These are phyloP conservation scores for Xanthoparmelia taractica DNA, from an alignment of 495 filamentous ascomycete genomes.

Conservation along the genomic window DNA sequence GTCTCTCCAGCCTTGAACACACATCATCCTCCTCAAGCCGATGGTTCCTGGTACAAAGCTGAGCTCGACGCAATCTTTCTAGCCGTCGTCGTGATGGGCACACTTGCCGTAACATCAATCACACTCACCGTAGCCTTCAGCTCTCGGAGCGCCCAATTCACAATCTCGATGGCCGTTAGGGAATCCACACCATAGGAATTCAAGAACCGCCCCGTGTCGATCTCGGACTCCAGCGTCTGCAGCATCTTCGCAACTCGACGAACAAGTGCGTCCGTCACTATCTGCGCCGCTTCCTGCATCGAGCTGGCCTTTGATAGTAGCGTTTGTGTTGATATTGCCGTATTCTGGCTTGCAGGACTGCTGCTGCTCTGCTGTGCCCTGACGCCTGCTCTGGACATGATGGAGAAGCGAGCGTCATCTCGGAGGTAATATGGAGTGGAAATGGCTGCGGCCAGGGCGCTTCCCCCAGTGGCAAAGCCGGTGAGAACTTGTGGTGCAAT, in stretches of 20 bases:
- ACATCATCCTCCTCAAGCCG: slow-evolving; percentile 13
- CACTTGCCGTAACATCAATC: slow-evolving; percentile 32
- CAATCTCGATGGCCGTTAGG: slow-evolving; percentile 34
- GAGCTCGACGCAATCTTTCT: slow-evolving; percentile 14
- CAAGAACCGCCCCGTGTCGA: slow-evolving; percentile 27
- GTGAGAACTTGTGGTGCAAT: slow-evolving; percentile 19
- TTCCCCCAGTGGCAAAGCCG: slow-evolving; percentile 22
- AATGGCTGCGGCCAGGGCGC: slow-evolving; percentile 12
- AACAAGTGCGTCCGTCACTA: slow-evolving; percentile 20
- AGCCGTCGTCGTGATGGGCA: slow-evolving; percentile 12
- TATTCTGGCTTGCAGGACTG: slow-evolving; percentile 4
- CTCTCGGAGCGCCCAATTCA: slow-evolving; percentile 34
- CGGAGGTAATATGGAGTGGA: slow-evolving; percentile 21
- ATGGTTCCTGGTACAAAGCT: slow-evolving; percentile 8
- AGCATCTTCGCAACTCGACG: slow-evolving; percentile 18
- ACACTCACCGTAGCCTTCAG: slow-evolving; percentile 30
- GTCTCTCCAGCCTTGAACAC: slow-evolving; percentile 32
- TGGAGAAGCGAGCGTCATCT: slow-evolving; percentile 20
- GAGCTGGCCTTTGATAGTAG: slow-evolving; percentile 15
- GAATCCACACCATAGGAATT: slow-evolving; percentile 36
- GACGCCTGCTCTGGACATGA: slow-evolving; percentile 18
- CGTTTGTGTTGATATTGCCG: slow-evolving; percentile 11
- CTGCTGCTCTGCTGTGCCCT: slow-evolving; percentile 1
- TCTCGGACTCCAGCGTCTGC: slow-evolving; percentile 30
- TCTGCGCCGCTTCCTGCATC: slow-evolving; percentile 15